Evolutionary conservation across 331 rosid genomes (phyloP).

Genomic region (Rosa hybrid): DNA sequence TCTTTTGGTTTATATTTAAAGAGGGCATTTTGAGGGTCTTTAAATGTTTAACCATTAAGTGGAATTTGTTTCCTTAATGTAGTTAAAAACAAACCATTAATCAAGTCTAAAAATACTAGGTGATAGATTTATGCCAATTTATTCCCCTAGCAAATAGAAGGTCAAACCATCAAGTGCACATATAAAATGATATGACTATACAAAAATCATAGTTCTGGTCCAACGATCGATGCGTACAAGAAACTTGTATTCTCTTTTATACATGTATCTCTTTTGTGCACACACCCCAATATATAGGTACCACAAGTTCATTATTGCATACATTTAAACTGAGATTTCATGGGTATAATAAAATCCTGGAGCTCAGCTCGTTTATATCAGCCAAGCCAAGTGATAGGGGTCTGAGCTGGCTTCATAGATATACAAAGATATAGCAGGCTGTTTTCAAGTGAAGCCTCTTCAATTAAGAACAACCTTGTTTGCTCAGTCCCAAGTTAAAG

Average conservation of each 20-base stretch:
- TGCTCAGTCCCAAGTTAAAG: neutral
- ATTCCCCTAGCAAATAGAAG: conserved; percentile 1
- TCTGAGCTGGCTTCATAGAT: neutral
- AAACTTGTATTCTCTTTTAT: neutral
- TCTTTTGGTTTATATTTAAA: neutral
- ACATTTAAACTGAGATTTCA: neutral
- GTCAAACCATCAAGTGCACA: neutral
- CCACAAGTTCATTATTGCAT: neutral
- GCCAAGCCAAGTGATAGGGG: neutral
- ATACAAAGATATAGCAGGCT: neutral
- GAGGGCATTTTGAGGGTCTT: neutral
- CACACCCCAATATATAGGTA: neutral
- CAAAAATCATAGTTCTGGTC: neutral
- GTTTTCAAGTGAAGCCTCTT: neutral
- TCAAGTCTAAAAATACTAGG: neutral
- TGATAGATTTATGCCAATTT: neutral
- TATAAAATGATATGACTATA: neutral
- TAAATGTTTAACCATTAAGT: neutral
- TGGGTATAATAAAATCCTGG: neutral
- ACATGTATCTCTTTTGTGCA: neutral
- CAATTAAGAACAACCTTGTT: neutral
- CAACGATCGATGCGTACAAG: neutral
- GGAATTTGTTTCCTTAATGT: neutral
- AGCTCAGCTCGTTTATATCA: neutral
- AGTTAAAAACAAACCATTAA: neutral